Base-by-base conservation (phyloP, 2,329 filamentous ascomycete species). In the Chaetomium sp. region DNA sequence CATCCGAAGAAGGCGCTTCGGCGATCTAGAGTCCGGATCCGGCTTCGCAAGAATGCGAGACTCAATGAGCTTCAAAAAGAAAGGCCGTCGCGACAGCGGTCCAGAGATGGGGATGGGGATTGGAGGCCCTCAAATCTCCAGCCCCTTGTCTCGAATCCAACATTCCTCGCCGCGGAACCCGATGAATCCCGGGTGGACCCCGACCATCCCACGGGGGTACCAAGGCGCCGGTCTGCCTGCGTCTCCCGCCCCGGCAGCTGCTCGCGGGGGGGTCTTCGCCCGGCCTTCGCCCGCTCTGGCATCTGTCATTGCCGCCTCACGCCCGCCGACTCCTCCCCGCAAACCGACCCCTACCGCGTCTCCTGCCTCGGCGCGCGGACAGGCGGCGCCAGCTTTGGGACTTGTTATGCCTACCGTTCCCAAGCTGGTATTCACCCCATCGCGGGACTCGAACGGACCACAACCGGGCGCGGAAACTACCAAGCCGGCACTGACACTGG, bases 401-500 rank as follows among this genome's bases (percentile, higher is more conserved):
- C 19, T 27, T 27, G 19, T 27, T 27, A 27, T n/a, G 19, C 49
- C 12, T 33, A 46, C 33, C 12, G 27, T 61, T 19, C 59, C 57
- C 19, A 65, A 54, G n/a, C 60, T 61, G 41, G 66, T 57, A 6
- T 2, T 59, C 12, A 57, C 43, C 11, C 50, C 59, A 14, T 56
- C 54, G 57, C 54, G 37, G 5, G 58, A 63, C 1, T 56, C 61
- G 10, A 47, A 50, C 40, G 43, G 53, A 58, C 45, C 57, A 5
- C 41, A 40, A 38, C 33, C 51, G 70, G 52, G 64, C 53, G 43
- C 46, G 56, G 41, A 60, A 38, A 62, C 64, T 4, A 66, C 69
- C 2, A 74, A 70, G 59, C 78, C 79, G 11, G 64, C 70, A 3
- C 65, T 81, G 54, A 72, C 73, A 1, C 61, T 76, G 34, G 64